Percentiles rank a stretch among this genome's conserved stretches.
phyloP scores from a whole-genome alignment of 2,329 filamentous ascomycete genomes.

The Thermochaetoides dissita region DNA sequence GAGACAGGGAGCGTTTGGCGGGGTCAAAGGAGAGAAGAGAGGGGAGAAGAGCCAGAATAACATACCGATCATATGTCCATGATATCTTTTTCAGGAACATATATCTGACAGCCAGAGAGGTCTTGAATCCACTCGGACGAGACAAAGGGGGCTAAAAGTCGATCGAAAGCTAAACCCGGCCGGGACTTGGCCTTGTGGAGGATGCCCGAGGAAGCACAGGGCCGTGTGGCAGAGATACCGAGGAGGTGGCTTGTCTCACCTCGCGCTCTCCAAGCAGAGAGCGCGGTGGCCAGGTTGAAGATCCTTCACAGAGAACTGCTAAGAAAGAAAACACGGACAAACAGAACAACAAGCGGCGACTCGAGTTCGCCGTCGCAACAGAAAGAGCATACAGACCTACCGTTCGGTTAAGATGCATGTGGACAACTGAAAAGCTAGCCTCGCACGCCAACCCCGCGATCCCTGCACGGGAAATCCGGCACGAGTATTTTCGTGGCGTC shows the following conservation, averaged over 20 bases:
- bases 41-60: constrained; percentile 3
- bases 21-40: constrained; percentile 5
- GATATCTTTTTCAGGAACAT: too few species aligned
- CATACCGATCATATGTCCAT: too few species aligned
- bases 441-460: constrained; percentile 12
- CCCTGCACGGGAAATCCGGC: constrained; percentile 20
- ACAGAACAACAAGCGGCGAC: constrained; percentile 2
- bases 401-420: background rate
- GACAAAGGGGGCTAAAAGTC: constrained; percentile 9
- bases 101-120: constrained; percentile 1
- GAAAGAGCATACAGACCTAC: constrained; percentile 6
- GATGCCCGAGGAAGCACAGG: background rate
- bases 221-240: constrained; percentile 15
- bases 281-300: too few species aligned
- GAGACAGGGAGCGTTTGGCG: background rate
- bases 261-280: constrained; percentile 2
- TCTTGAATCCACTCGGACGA: constrained; percentile 7
- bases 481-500: constrained; percentile 11
- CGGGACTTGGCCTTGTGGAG: constrained; percentile 5
- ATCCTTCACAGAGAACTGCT: background rate
- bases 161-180: constrained; percentile 6
- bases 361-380: background rate
- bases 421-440: constrained; percentile 7
- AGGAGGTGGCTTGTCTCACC: constrained; percentile 27
- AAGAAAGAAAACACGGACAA: constrained; percentile 1